Percentiles rank a stretch among this genome's conserved stretches.
Conservation (phyloP, 2,329 filamentous ascomycete species). For the Aspergillus persii region DNA sequence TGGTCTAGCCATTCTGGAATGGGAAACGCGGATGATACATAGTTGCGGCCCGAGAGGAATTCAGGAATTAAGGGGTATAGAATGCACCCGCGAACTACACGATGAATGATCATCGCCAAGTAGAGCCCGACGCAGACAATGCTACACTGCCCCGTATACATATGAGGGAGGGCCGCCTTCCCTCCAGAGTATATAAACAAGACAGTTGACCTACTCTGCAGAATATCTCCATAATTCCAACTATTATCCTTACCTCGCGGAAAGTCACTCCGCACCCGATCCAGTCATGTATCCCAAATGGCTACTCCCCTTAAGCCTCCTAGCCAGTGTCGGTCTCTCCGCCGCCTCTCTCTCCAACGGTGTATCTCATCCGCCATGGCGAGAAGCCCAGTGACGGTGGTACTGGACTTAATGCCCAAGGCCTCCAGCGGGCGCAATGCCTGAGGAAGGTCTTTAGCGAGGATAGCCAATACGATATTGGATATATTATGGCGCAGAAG, state of each 20-base stretch:
- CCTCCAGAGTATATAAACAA: not conserved
- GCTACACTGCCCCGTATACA: not conserved
- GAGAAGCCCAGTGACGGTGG: conserved; percentile 56
- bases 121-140: too few relatives aligned
- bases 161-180: not conserved
- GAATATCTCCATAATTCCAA: not conserved
- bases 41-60: not conserved
- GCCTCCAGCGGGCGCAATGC: conserved; percentile 59
- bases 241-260: not conserved
- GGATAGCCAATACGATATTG: conserved; percentile 54
- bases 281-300: conserved; percentile 8
- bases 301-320: conserved; percentile 7
- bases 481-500: conserved; percentile 57
- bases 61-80: not conserved
- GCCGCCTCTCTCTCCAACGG: conserved; percentile 43
- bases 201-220: not conserved
- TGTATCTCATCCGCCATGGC: conserved; percentile 65
- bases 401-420: conserved; percentile 51
- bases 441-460: conserved; percentile 57
- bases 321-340: conserved; percentile 15
- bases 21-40: not conserved
- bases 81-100: too few relatives aligned
- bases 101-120: not conserved
- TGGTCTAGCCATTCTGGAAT: not conserved
- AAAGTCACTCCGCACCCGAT: not conserved